Evolutionary conservation across 305 asterid genomes (phyloP).

Genomic region (Plantago rigida): DNA sequence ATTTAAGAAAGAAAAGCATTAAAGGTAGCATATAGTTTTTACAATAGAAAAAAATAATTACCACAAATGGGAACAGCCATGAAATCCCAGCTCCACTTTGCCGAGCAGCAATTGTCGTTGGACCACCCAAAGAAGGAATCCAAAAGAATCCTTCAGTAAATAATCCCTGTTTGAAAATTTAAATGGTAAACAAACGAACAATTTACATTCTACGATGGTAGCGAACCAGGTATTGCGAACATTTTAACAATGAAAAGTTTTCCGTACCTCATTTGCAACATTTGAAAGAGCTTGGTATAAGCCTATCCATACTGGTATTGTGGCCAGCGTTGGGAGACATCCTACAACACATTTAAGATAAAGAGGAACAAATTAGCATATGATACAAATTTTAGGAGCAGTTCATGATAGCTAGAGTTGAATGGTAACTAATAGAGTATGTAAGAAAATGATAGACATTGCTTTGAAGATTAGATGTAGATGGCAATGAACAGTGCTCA

Average conservation of each 20-base stretch:
- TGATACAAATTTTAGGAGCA: constrained; percentile 4
- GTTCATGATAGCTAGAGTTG: constrained; percentile 18
- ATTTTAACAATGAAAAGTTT: constrained; percentile 21
- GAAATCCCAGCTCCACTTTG: constrained; percentile 96
- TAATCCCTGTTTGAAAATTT: constrained; percentile 53
- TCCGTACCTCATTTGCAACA: constrained; percentile 93
- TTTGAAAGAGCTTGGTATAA: constrained; percentile 97
- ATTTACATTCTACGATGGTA: constrained; percentile 1
- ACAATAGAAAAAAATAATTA: constrained; percentile 29
- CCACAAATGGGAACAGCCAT: constrained; percentile 97
- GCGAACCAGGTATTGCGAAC: constrained; percentile 16
- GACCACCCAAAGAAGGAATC: constrained; percentile 99
- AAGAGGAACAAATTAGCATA: constrained; percentile 9
- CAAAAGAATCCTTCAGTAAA: constrained; percentile 98
- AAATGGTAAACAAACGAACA: not conserved
- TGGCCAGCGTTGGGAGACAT: constrained; percentile 94
- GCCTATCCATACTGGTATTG: constrained; percentile 98
- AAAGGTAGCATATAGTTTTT: constrained; percentile 1
- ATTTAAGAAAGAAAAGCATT: constrained; percentile 18
- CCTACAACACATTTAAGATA: constrained; percentile 43
- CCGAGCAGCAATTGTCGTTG: constrained; percentile 96
- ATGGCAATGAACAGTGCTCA: no score
- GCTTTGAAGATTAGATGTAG: no score
- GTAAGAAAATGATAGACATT: no score
- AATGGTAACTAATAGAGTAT: no score